These are phyloP conservation scores for Apiotrichum gamsii DNA, from an alignment of 1,284 basidiomycete genomes.

Conservation along the genomic window DNA sequence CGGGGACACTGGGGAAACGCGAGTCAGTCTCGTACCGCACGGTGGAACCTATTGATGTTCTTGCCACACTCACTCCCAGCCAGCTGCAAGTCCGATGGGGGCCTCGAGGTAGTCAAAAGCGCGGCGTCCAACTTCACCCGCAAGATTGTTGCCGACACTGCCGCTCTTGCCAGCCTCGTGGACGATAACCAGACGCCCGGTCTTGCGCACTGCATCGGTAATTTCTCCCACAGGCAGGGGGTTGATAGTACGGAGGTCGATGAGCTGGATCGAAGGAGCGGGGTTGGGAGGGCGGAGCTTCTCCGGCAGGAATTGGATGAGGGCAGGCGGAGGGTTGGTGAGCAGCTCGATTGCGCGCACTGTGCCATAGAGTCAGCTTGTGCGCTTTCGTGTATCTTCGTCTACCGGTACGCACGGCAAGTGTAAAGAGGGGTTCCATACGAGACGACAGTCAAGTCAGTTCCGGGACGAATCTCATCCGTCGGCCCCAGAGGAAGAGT, in stretches of 20 bases:
- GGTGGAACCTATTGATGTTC: too few relatives aligned
- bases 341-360: conserved; percentile 41
- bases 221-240: conserved; percentile 82
- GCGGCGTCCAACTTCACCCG: conserved; percentile 74
- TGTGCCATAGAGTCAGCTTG: conserved; percentile 13
- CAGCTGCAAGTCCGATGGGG: conserved; percentile 75
- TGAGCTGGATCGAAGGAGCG: conserved; percentile 62
- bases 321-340: conserved; percentile 55
- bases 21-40: too few relatives aligned
- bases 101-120: conserved; percentile 82
- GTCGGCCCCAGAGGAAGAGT: conserved; percentile 71
- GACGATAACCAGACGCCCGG: conserved; percentile 77
- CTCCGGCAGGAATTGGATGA: conserved; percentile 64
- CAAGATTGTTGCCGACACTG: conserved; percentile 79
- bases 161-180: conserved; percentile 82
- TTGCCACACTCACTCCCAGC: conserved; percentile 91
- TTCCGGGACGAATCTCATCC: conserved; percentile 66
- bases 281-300: conserved; percentile 61
- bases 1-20: conserved; percentile 67
- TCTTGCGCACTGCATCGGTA: conserved; percentile 71
- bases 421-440: conserved; percentile 91
- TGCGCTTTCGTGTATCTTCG: too few relatives aligned
- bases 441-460: conserved; percentile 77
- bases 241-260: conserved; percentile 81
- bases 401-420: conserved; percentile 72